Percentiles rank a stretch among this genome's conserved stretches.
Conservation (phyloP, 2,329 filamentous ascomycete species). For the Pseudonectria buxi region DNA sequence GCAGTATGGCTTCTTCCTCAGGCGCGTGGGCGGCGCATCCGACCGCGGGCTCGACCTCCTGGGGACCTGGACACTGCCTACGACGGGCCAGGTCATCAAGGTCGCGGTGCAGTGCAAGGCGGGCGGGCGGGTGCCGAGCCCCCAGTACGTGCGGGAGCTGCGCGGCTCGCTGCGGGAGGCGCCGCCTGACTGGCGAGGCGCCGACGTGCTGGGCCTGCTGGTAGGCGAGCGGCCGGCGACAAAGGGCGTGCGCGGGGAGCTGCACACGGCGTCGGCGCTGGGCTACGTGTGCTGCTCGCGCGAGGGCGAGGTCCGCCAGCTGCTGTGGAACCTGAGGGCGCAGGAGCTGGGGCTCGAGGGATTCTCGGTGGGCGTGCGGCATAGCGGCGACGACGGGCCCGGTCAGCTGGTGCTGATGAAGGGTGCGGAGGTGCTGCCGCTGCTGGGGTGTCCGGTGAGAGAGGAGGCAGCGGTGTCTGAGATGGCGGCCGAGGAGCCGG, state of each 20-base stretch:
- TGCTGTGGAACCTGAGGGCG: constrained; percentile 65
- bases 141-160: constrained; percentile 63
- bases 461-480: no score
- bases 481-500: no score
- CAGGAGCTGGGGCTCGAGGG: constrained; percentile 57
- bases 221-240: constrained; percentile 65
- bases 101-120: constrained; percentile 65
- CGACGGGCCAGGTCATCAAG: constrained; percentile 30
- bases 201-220: constrained; percentile 62
- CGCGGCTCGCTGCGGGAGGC: constrained; percentile 72
- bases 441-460: constrained; percentile 5
- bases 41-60: constrained; percentile 71
- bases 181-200: constrained; percentile 63
- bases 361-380: constrained; percentile 43
- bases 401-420: constrained; percentile 44
- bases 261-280: constrained; percentile 63
- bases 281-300: constrained; percentile 58
- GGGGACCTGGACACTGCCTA: constrained; percentile 58
- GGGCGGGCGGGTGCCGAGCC: constrained; percentile 43
- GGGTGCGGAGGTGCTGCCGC: constrained; percentile 36
- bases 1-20: constrained; percentile 56
- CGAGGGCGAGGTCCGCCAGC: constrained; percentile 55
- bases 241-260: constrained; percentile 66
- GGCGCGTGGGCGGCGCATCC: constrained; percentile 56
- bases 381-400: constrained; percentile 26